Conservation (phyloP, 106 monocot species). For the Triglochin maritima region DNA sequence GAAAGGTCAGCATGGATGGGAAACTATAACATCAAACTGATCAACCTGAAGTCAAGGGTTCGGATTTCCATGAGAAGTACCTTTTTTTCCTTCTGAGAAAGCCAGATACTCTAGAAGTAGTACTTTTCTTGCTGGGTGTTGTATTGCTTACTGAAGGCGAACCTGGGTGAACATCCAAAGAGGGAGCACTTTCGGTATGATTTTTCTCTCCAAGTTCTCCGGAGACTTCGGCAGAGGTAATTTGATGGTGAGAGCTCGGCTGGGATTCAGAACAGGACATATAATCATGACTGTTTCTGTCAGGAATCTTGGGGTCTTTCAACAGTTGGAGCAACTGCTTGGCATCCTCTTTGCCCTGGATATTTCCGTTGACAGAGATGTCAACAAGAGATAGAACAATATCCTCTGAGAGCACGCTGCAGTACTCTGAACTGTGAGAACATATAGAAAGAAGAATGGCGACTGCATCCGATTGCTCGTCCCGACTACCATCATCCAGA, state of each 20-base stretch:
- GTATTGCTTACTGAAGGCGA: neutral
- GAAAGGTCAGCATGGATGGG: neutral
- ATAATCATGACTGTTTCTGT: constrained; percentile 12
- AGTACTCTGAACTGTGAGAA: constrained; percentile 30
- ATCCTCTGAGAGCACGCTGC: constrained; percentile 56
- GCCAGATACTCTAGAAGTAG: constrained; percentile 19
- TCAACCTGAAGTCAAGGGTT: constrained; percentile 14
- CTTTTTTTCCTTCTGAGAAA: constrained; percentile 34
- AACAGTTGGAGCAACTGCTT: constrained; percentile 49
- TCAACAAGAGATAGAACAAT: constrained; percentile 67
- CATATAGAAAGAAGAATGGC: constrained; percentile 42
- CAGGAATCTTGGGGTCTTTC: constrained; percentile 32
- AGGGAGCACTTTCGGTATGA: constrained; percentile 1
- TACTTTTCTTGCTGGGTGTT: constrained; percentile 3
- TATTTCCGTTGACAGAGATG: constrained; percentile 67
- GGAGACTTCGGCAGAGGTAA: neutral
- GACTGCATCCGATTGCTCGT: constrained; percentile 57
- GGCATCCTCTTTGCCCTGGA: constrained; percentile 30
- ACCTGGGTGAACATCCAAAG: constrained; percentile 11
- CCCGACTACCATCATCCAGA: constrained; percentile 38
- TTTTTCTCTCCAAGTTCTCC: neutral
- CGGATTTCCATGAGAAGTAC: constrained; percentile 28
- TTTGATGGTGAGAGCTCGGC: neutral
- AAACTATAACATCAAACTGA: neutral
- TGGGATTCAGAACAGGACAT: neutral